These are phyloP conservation scores for Aegilops bicornis DNA, from an alignment of 176 grass and related monocot genomes.

Conservation along the genomic window DNA sequence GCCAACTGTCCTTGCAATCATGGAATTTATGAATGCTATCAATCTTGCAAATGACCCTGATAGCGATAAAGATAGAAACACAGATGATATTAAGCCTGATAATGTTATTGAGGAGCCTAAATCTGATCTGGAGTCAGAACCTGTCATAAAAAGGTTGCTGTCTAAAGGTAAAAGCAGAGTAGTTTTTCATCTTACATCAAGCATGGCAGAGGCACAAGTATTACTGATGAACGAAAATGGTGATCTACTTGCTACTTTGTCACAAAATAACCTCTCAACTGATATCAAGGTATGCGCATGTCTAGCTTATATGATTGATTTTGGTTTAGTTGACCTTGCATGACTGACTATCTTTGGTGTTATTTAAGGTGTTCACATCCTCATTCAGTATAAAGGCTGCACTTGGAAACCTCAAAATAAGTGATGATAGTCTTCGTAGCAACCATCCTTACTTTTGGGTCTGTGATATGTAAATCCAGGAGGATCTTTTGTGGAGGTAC, in stretches of 20 bases:
- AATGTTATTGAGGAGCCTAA: conserved; percentile 37
- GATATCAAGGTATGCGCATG: conserved; percentile 75
- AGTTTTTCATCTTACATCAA: conserved; percentile 95
- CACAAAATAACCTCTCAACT: conserved; percentile 87
- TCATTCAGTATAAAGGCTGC: conserved; percentile 98
- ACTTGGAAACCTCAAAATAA: conserved; percentile 99
- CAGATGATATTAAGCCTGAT: conserved; percentile 21
- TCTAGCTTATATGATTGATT: conserved; percentile 9
- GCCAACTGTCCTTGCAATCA: conserved; percentile 84
- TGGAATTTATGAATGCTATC: conserved; percentile 93
- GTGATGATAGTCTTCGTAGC: conserved; percentile 77
- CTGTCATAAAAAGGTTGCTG: conserved; percentile 65
- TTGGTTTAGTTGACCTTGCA: conserved; percentile 17
- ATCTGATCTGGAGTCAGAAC: conserved; percentile 47
- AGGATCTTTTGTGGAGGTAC: conserved; percentile 97
- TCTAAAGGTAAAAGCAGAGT: conserved; percentile 88
- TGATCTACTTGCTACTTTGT: conserved; percentile 71
- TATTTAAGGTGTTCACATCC: conserved; percentile 76
- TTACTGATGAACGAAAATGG: conserved; percentile 86
- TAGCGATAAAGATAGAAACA: conserved; percentile 40
- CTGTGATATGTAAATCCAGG: conserved; percentile 97
- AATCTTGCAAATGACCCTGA: conserved; percentile 58
- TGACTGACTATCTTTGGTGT: conserved; percentile 33
- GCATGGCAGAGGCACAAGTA: conserved; percentile 92
- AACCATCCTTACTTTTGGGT: conserved; percentile 93